Evolutionary conservation across 1,139 yeast genomes (phyloP), one percentile per base, ranked within the genome.

Genomic region (Candida sojae): DNA sequence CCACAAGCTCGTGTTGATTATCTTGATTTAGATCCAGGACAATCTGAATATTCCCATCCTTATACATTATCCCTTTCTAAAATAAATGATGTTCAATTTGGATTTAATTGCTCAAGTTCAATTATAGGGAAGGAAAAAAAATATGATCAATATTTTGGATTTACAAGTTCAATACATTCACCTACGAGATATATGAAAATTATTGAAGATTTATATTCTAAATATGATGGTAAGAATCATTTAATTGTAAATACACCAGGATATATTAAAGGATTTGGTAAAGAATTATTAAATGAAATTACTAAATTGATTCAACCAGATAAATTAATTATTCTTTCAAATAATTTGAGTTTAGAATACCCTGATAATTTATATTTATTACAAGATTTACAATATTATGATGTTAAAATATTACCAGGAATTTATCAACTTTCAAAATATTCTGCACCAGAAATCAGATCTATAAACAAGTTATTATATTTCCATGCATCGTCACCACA

Each of bases 241-340:
- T 67, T 91, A 10, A 64, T 93, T 1, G 75, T 92, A 3, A 92
- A 92, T 57, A 83, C 95, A 0, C 96, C 97, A 0, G 97, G 98
- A 0, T 92, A 97, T 97, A 80, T 91, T 26, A 88, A 88, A 64
- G 98, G 98, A 0, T 83, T 83, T 51, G 99, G 98, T 0, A 74
- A 85, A 34, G 86, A 84, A 48, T 66, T 92, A 8, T 70, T 89
- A 21, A 68, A 67, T 12, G 70, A 76, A 12, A 68, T 90, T 1
- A 70, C 86, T 2, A 53, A 60, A 0, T 53, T 66, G 8, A 63
- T 81, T 1, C 64, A 71, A n/a, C 89, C 95, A 0, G 76, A 85
- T 0, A 73, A 79, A 52, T 63, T 88, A 29, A 63, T 87, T 4
- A 43, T 68, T 10, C 57, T 73, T 36, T 56, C 73, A 6, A 55